Percentiles rank a stretch among this genome's conserved stretches.
phyloP scores from a whole-genome alignment of 1,284 basidiomycete species.

The Leucoagaricus sp. region DNA sequence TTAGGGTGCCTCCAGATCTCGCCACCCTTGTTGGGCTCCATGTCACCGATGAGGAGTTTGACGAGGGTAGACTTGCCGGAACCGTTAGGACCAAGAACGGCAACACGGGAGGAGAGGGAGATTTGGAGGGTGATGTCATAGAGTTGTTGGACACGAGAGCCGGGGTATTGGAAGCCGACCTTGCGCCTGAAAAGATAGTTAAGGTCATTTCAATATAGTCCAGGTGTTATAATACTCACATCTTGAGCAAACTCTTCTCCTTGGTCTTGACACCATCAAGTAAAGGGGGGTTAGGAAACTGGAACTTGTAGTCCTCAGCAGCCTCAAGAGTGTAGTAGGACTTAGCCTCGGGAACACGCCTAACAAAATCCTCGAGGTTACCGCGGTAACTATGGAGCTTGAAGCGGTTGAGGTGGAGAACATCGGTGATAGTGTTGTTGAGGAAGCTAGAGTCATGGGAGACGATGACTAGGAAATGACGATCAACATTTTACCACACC shows the following conservation, averaged over 20 bases:
- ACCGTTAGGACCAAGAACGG: conserved; percentile 95
- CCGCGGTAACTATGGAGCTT: conserved; percentile 97
- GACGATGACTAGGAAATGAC: conserved; percentile 71
- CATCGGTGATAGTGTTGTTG: conserved; percentile 98
- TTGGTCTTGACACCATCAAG: conserved; percentile 99
- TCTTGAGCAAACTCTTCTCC: conserved; percentile 97
- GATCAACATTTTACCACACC: conserved; percentile 17
- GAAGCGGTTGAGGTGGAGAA: conserved; percentile 99
- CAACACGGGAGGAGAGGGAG: conserved; percentile 96
- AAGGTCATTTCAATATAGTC: neutral
- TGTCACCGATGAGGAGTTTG: conserved; percentile 97
- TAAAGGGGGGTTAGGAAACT: conserved; percentile 93
- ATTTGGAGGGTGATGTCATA: conserved; percentile 96
- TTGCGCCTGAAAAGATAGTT: conserved; percentile 53
- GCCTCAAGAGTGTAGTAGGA: conserved; percentile 97
- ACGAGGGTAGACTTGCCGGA: conserved; percentile 99
- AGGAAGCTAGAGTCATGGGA: conserved; percentile 99
- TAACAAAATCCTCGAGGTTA: conserved; percentile 96
- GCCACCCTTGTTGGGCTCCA: conserved; percentile 95
- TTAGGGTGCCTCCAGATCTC: conserved; percentile 99
- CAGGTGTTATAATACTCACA: conserved; percentile 54
- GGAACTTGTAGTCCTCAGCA: conserved; percentile 95
- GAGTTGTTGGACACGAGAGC: conserved; percentile 83
- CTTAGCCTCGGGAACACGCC: conserved; percentile 95
- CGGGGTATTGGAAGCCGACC: conserved; percentile 96